phyloP scores from a whole-genome alignment of 352 stramenopile species.

The Thalassiosira hispida region DNA sequence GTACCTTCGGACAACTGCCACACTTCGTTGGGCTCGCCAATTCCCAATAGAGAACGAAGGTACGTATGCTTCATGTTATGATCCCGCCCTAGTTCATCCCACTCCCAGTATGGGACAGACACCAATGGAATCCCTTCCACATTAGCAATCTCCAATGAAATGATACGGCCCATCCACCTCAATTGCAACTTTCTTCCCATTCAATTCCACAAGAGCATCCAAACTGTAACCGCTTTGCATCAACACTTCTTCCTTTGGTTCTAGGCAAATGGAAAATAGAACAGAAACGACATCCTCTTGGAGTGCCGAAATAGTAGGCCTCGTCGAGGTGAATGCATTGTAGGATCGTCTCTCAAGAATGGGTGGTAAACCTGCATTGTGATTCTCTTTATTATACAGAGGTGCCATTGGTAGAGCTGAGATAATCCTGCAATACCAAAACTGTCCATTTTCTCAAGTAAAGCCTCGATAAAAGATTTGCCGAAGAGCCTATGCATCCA shows the following conservation, averaged over 20 bases:
- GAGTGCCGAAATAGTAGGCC: neutral
- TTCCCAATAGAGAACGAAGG: no score
- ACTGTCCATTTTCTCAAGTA: constrained; percentile 2
- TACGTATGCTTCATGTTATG: no score
- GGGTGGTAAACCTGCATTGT: neutral
- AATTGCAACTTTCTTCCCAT: constrained; percentile 22
- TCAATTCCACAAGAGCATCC: constrained; percentile 31
- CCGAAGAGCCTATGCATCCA: constrained; percentile 8
- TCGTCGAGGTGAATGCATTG: neutral
- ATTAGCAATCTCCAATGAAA: no score
- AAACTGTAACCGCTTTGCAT: constrained; percentile 24
- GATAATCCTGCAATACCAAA: constrained; percentile 10
- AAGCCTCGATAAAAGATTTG: constrained; percentile 8
- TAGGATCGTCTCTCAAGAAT: constrained; percentile 8
- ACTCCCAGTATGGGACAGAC: no score
- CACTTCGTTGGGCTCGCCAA: no score
- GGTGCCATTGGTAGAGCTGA: constrained; percentile 34
- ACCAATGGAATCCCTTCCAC: no score
- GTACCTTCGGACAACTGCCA: no score
- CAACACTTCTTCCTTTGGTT: constrained; percentile 23
- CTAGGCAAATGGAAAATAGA: constrained; percentile 23
- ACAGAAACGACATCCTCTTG: constrained; percentile 30
- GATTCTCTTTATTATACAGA: constrained; percentile 20
- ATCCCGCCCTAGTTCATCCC: no score
- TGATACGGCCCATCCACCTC: constrained; percentile 41